Conservation (phyloP, 2,329 filamentous ascomycete genomes). For the Ophiostoma sp. region DNA sequence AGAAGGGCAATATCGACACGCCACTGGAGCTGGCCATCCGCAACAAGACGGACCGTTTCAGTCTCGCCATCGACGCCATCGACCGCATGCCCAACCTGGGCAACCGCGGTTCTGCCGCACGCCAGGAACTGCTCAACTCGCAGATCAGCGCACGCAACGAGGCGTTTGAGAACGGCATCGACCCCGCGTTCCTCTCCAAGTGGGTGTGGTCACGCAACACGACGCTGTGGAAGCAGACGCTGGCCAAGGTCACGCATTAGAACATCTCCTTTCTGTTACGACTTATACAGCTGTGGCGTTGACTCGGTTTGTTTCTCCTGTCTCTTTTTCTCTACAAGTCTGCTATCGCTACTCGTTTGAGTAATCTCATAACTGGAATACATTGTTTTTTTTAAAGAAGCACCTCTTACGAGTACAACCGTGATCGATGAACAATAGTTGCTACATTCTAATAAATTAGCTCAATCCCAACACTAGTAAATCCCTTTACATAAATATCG, state of each 20-base stretch:
- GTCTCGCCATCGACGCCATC: constrained; percentile 69
- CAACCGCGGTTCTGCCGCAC: constrained; percentile 56
- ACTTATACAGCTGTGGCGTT: background rate
- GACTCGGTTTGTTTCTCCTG: background rate
- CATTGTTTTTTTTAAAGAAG: background rate
- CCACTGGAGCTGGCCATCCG: constrained; percentile 72
- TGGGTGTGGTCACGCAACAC: constrained; percentile 56
- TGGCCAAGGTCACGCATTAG: background rate
- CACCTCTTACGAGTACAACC: too few relatives aligned
- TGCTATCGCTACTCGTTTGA: too few relatives aligned
- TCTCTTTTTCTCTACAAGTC: background rate
- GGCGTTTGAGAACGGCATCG: constrained; percentile 65
- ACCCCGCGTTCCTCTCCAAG: constrained; percentile 58
- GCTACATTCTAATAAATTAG: too few relatives aligned
- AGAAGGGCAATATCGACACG: constrained; percentile 81
- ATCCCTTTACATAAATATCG: background rate
- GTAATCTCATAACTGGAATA: too few relatives aligned
- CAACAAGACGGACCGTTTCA: constrained; percentile 72
- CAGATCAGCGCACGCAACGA: constrained; percentile 59
- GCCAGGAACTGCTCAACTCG: constrained; percentile 59
- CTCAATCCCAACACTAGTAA: too few relatives aligned
- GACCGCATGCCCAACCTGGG: constrained; percentile 58
- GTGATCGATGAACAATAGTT: too few relatives aligned
- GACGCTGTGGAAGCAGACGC: background rate
- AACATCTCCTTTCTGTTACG: background rate